These are phyloP conservation scores for Parascedosporium putredinis DNA, from an alignment of 2,329 filamentous ascomycete genomes.

Conservation along the genomic window DNA sequence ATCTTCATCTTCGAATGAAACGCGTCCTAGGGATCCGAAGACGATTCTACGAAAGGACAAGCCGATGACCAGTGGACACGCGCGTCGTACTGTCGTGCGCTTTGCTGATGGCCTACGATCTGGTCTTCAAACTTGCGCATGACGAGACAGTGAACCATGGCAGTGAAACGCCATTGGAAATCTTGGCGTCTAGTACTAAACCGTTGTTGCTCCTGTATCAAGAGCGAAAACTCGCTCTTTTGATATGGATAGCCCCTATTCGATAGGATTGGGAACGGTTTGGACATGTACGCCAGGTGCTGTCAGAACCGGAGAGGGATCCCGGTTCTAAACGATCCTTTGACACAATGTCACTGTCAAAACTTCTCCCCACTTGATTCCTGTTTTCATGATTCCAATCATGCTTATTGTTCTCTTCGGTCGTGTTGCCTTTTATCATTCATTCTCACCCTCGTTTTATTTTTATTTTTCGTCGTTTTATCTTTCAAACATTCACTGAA, in stretches of 20 bases:
- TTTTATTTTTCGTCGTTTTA: too few species aligned
- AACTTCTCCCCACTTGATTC: neutral
- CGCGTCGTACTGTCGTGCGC: slow-evolving; percentile 28
- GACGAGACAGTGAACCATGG: slow-evolving; percentile 12
- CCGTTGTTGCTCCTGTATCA: neutral
- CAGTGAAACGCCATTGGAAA: neutral
- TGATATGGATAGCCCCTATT: neutral
- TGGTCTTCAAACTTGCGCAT: slow-evolving; percentile 27
- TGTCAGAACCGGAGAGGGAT: neutral
- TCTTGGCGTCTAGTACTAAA: too few species aligned
- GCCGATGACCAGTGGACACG: slow-evolving; percentile 26
- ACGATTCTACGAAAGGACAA: slow-evolving; percentile 34
- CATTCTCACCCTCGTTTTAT: too few species aligned
- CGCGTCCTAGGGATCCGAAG: slow-evolving; percentile 25
- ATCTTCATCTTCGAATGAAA: slow-evolving; percentile 29
- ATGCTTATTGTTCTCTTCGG: neutral
- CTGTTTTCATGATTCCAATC: neutral
- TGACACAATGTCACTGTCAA: neutral
- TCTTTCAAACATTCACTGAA: neutral
- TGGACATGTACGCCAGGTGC: neutral
- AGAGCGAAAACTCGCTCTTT: neutral
- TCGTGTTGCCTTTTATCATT: neutral
- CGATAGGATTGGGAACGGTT: neutral
- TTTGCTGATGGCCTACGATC: slow-evolving; percentile 29
- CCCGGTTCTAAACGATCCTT: neutral